Base-by-base conservation (phyloP, 768 basidiomycete genomes). In the Gymnopilus dilepis region DNA sequence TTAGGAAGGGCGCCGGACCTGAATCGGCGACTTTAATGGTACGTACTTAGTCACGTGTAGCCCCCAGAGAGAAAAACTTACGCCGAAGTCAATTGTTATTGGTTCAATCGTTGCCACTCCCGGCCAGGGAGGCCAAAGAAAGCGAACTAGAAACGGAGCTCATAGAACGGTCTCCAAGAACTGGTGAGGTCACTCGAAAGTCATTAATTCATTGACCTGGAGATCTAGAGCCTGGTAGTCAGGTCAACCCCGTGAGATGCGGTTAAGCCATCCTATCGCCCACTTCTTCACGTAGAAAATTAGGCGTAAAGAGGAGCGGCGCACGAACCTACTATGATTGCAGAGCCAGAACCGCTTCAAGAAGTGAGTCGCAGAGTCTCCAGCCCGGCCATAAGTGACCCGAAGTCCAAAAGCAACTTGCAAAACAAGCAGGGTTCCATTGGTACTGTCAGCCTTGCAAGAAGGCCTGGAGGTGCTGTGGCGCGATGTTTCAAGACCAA, bases 11-110 rank as follows among this genome's bases (percentile, higher is more conserved):
- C 42, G 61, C 48, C 61, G 40, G 56, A 45, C 30, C 54, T 28
- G 11, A 42, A 37, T 60, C 56, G 56, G 41, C 41, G 17, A 41
- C 59, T 43, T 43, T 33, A 50, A 50, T 50, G 28, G n/a, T 30
- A 50, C 28, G 47, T 43, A 37, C 30, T 11, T 48, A 22, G 21
- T 62, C 61, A 62, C 61, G 61, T 62, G 61, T 54, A 11, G 34
- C 34, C 33, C 24, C 6, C 8, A 11, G 17, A 19, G 33, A 22
- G 9, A 52, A 30, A 33, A 6, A 6, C 6, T 37, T 34, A 15
- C 51, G 34, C 33, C 52, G 52, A 37, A 17, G 15, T 24, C 52
- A 38, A 21, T 22, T 12, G 28, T n/a, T 31, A n/a, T 45, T 31
- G 40, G 40, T 41, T n/a, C 17, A n/a, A n/a, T 37, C 3, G 11